These are phyloP conservation scores for Tylopilus microsporus DNA, from an alignment of 1,284 basidiomycete genomes.

Conservation along the genomic window DNA sequence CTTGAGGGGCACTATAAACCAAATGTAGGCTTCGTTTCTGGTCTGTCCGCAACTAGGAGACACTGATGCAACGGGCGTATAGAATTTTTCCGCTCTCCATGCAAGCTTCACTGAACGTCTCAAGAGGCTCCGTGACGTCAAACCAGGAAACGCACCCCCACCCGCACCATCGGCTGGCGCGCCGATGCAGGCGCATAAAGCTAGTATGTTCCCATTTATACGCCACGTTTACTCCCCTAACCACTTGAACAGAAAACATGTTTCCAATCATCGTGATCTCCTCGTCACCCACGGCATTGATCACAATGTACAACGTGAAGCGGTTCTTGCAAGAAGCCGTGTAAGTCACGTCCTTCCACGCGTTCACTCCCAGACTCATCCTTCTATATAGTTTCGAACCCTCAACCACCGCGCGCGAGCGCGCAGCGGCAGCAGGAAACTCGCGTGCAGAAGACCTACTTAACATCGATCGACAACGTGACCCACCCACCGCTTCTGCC, in stretches of 20 bases:
- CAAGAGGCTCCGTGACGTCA: constrained; percentile 68
- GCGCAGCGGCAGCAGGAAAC: constrained; percentile 67
- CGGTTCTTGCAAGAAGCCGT: constrained; percentile 86
- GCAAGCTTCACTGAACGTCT: constrained; percentile 38
- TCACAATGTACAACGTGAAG: constrained; percentile 98
- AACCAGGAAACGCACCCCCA: constrained; percentile 41
- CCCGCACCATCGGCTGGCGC: constrained; percentile 40
- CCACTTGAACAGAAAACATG: constrained; percentile 47
- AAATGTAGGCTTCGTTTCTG: constrained; percentile 48
- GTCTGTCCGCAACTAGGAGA: no score
- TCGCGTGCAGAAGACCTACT: constrained; percentile 78
- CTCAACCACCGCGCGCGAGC: constrained; percentile 68
- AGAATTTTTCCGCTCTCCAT: constrained; percentile 73
- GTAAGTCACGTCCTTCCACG: constrained; percentile 39
- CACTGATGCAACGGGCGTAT: neutral
- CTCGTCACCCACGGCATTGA: constrained; percentile 80
- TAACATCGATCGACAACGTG: constrained; percentile 73
- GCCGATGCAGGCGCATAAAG: constrained; percentile 56
- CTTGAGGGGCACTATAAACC: constrained; percentile 65
- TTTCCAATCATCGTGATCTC: constrained; percentile 96
- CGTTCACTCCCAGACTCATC: neutral
- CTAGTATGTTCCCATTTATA: constrained; percentile 40
- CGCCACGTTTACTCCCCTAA: neutral
- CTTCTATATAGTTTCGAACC: constrained; percentile 61
- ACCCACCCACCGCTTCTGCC: constrained; percentile 48